Evolutionary conservation across 2,329 filamentous ascomycete species (phyloP), one percentile per base, ranked within the genome.

Genomic region (Chrysoporthe cubensis): DNA sequence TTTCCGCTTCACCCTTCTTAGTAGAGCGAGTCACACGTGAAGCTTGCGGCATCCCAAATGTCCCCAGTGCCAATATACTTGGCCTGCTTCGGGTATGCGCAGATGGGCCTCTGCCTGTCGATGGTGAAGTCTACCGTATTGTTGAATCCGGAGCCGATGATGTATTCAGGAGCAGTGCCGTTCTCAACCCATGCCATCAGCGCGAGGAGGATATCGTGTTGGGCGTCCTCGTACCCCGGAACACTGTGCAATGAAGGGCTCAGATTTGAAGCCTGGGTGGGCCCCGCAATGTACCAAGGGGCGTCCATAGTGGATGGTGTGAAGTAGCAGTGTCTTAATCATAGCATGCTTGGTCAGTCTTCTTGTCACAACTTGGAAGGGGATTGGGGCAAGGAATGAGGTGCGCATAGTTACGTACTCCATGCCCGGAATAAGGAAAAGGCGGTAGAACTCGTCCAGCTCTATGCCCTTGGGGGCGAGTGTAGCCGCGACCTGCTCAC

Each of bases 351-450:
- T 21, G 21, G 21, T 21, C 21, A 21, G 21, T 21, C 21, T 21
- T 21, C 21, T 21, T 21, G 21, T 21, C 21, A 21, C 21, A 21
- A 21, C 21, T 21, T 21, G 21, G 21, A 21, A 54, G 3, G 7
- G 16, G 16, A 21, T 54, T 54, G 46, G 4, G 46, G 26, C 6
- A 54, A 21, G 50, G 50, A 21, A 4, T 26, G 50, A 26, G 9
- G 4, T 4, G 16, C 3, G 50, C 3, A 8, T 4, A 11, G 4
- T 21, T 2, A 54, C 50, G 3, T 54, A 54, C 50, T 54, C 14
- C 77, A 85, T 84, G 9, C 85, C 85, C 8, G 80, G 80, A 69
- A 87, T 79, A 42, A 79, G 79, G 77, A 87, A 87, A 73, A 79
- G 76, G 78, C 13, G 78, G 50, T 54, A 54, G 26, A 54, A 54